Evolutionary conservation across 2,329 filamentous ascomycete species (phyloP).

Genomic region (Talaromyces sp.): DNA sequence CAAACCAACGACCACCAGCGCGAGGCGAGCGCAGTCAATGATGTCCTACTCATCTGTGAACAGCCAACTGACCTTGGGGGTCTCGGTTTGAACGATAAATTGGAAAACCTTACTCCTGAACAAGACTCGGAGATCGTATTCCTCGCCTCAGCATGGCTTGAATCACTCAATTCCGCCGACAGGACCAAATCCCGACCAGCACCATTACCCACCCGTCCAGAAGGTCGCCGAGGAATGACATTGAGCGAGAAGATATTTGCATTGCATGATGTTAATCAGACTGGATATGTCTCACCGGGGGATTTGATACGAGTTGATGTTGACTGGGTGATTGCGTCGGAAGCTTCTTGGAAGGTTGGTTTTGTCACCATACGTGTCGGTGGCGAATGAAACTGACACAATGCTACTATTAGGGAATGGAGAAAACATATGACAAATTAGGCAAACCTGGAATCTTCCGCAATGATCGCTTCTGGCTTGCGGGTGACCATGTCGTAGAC

Average conservation of each 20-base stretch:
- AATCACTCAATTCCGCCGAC: slow-evolving; percentile 23
- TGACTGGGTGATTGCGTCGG: slow-evolving; percentile 45
- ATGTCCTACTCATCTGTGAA: slow-evolving; percentile 17
- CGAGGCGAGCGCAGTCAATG: slow-evolving; percentile 11
- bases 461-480: slow-evolving; percentile 49
- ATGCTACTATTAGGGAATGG: slow-evolving; percentile 29
- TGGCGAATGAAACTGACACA: neutral
- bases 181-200: slow-evolving; percentile 6
- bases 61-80: slow-evolving; percentile 16
- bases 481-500: slow-evolving; percentile 46
- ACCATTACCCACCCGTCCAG: slow-evolving; percentile 12
- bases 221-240: slow-evolving; percentile 32
- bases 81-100: slow-evolving; percentile 6
- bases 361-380: neutral
- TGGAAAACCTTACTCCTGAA: neutral
- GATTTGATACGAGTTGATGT: slow-evolving; percentile 39
- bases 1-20: slow-evolving; percentile 1
- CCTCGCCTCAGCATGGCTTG: slow-evolving; percentile 22
- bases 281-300: slow-evolving; percentile 31
- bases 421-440: slow-evolving; percentile 34
- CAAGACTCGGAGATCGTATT: slow-evolving; percentile 20
- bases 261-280: slow-evolving; percentile 33
- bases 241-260: slow-evolving; percentile 44
- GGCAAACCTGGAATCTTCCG: slow-evolving; percentile 42
- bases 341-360: slow-evolving; percentile 36